These are phyloP conservation scores for Suhomyces guaymorum DNA, from an alignment of 1,139 yeast genomes.

Conservation along the genomic window DNA sequence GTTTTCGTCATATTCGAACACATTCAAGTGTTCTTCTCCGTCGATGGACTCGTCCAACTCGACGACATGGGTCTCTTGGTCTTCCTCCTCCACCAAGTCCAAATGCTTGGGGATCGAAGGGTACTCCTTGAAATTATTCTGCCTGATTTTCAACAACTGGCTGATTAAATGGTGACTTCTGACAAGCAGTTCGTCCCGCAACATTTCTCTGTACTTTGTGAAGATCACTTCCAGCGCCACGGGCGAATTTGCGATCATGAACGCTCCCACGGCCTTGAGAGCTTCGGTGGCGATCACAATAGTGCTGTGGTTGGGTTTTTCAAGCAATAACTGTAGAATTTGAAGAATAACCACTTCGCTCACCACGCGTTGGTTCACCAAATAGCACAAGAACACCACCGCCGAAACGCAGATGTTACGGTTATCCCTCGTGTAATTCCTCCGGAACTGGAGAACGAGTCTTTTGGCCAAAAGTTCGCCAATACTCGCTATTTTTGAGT, in stretches of 20 bases:
- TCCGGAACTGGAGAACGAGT: constrained; percentile 59
- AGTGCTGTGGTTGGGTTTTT: constrained; percentile 49
- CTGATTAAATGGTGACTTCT: constrained; percentile 9
- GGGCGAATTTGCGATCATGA: constrained; percentile 24
- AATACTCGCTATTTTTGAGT: constrained; percentile 67
- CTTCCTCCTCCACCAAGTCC: constrained; percentile 68
- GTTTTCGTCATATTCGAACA: constrained; percentile 52
- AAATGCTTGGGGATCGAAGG: constrained; percentile 45
- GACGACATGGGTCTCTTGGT: constrained; percentile 58
- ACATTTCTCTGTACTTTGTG: constrained; percentile 59
- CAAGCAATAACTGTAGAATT: constrained; percentile 58
- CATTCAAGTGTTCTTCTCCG: constrained; percentile 51
- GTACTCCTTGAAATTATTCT: constrained; percentile 46
- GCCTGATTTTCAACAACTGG: constrained; percentile 48
- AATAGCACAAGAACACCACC: constrained; percentile 56
- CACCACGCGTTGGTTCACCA: constrained; percentile 65
- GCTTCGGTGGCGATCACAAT: constrained; percentile 29
- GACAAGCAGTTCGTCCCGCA: constrained; percentile 34
- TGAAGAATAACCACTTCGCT: constrained; percentile 67
- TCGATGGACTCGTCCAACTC: constrained; percentile 54
- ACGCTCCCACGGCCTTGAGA: constrained; percentile 27
- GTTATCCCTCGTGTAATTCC: constrained; percentile 52
- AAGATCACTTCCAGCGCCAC: constrained; percentile 49
- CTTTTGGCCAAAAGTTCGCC: constrained; percentile 62
- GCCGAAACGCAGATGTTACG: constrained; percentile 44